Evolutionary conservation across 148 eudicot genomes (phyloP), one percentile per base, ranked within the genome.

Genomic region (Nepenthes gracilis): DNA sequence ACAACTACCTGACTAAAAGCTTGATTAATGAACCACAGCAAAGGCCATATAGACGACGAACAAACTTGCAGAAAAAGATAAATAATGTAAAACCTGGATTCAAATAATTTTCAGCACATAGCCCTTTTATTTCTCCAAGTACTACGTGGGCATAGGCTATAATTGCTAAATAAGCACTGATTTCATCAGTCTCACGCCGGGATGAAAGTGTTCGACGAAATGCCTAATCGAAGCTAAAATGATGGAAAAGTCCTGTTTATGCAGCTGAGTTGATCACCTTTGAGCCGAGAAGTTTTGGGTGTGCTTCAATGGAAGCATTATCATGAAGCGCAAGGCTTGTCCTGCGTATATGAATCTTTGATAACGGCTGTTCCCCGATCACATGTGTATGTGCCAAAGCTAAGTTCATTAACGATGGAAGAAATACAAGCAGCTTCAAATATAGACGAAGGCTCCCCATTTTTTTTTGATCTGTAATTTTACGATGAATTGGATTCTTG

Each of bases 331-430:
- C 67, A 57, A 61, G 43, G 50, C 47, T 67, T 10, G 70, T 43
- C 54, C 61, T 51, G 15, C 72, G 61, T 60, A 76, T 73, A 65
- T 72, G 40, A n/a, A 76, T 76, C 40, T 76, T 61, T 33, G 76
- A 65, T 15, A 72, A 36, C 9, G 80, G 80, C 12, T 76, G 80
- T 37, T 76, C 80, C 12, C 64, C 65, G 35, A 38, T 32, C 35
- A 45, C 13, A 35, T 56, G 63, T 15, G 57, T 65, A 55, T 72
- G 23, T 12, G 72, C 54, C 9, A 15, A 58, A 57, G 33, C 54
- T 7, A 69, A 6, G 65, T 51, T 68, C 1, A 72, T 23, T 2
- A 72, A 15, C 43, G 63, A 68, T 54, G 57, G 58, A 0, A 69
- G 55, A n/a, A 67, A 34, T 13, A 63, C 23, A 34, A 52, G 50